A percentile compares a stretch with the other conserved stretches of the same genome.
Evolutionary conservation across 139 green algal species (phyloP).

Genomic region (Chlorella sp.): DNA sequence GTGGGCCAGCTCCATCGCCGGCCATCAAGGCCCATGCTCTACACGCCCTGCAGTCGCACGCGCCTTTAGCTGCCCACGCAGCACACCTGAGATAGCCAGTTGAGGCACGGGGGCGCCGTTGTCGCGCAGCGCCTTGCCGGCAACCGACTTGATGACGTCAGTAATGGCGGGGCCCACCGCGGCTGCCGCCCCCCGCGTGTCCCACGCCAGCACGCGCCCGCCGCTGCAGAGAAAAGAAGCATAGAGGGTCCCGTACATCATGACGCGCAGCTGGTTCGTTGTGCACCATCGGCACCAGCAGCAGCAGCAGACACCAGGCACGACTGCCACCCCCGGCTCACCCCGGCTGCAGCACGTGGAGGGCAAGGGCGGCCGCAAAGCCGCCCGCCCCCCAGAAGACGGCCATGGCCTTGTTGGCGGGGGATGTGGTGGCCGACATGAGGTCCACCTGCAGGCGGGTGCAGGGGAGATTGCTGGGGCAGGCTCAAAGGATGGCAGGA

Average conservation of each 20-base stretch:
- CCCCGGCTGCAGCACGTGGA: conserved; percentile 23
- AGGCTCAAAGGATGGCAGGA: no score
- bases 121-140: not conserved
- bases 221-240: not conserved
- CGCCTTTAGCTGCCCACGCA: no score
- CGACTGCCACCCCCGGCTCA: no score
- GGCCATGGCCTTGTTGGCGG: conserved; percentile 31
- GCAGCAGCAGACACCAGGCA: no score
- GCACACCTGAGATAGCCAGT: not conserved
- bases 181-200: not conserved
- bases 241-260: no score
- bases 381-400: conserved; percentile 11
- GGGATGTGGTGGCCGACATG: conserved; percentile 30
- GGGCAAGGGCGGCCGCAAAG: conserved; percentile 23
- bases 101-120: not conserved
- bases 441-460: conserved; percentile 26
- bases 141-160: not conserved
- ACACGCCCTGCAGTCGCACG: no score
- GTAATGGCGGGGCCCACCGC: not conserved
- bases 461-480: not conserved
- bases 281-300: no score
- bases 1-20: no score
- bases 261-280: no score
- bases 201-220: conserved; percentile 3
- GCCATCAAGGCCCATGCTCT: no score